Evolutionary conservation across 345 rosid genomes (phyloP), one percentile per base, ranked within the genome.

Genomic region (Litchi chinensis): DNA sequence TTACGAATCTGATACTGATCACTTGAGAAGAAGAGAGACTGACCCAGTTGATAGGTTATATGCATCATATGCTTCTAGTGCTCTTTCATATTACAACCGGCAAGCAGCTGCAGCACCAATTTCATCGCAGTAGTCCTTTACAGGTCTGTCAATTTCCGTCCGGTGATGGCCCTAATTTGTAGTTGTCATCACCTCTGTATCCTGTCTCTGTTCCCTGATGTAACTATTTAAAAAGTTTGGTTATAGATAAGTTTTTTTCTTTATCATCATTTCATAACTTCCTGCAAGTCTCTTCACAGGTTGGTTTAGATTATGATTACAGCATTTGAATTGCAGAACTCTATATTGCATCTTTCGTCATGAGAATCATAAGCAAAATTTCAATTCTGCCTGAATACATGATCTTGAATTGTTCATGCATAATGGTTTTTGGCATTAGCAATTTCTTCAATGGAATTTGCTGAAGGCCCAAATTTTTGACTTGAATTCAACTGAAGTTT

Each of bases 111-210:
- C 81, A 7, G 70, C 85, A 44, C 74, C 90, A 24, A 91, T 90
- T 70, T 82, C 91, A 63, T 91, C 95, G 8, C 87, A 91, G 28
- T 93, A 89, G 88, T 77, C 90, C 10, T 89, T 90, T 69, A 80
- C 88, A 8, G 89, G 90, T 22, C 89, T 90, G 3, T 82, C 95
- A 8, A 22, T 79, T 18, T 77, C 86, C 7, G 86, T 82, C 74
- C 86, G 85, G 22, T 89, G 87, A 39, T 88, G 77, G 74, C 54
- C 19, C 32, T 0, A 16, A 65, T 21, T 63, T 21, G 68, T 28
- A 41, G 10, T 66, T 19, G 22, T n/a, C 16, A 44, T 74, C 18
- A 11, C 44, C 54, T 12, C 0, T 13, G 22, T 19, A 11, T 18
- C 15, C 10, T 52, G 12, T 60, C 37, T 11, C 50, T 1, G 10